Base-by-base conservation (phyloP, 2,329 filamentous ascomycete genomes). In the Magnaporthiopsis poae region DNA sequence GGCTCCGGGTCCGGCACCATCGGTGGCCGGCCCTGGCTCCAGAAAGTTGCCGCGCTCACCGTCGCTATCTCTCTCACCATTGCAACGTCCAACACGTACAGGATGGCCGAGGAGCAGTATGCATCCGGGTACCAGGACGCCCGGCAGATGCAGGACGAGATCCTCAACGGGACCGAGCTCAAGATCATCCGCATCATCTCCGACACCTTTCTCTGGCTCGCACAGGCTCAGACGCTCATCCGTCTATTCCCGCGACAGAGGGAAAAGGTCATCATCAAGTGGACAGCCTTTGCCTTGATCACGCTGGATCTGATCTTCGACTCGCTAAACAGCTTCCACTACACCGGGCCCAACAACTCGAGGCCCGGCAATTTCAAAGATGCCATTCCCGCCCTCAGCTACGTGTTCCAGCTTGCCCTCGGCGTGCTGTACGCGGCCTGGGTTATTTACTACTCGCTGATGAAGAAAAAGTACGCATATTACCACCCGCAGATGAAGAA, bases 221-320 rank as follows among this genome's bases (percentile, higher is more conserved):
- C 95, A 0, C 95, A 99, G 77, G 94, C 96, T 0, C 95, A 99
- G 79, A 99, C 95, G 0, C 79, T 99, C 67, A 98, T 98, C 71
- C 90, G 95, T 65, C 82, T 99, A 1, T 99, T 99, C 72, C 95
- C 95, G 9, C 91, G 95, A 46, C 94, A 98, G 74, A 91, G 96
- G 73, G 95, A 99, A 78, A 98, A 98, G 79, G 88, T 98, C 65
- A 91, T 98, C 71, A 99, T 99, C 79, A 98, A 98, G 79, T 99
- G 94, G 94, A 92, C 94, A 21, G 95, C 94, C 1, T 97, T 98
- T 74, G 92, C 90, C 3, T 85, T 99, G 67, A 97, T 99, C 73
- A 86, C 92, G 0, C 84, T 97, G 68, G 94, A 98, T 75, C 88
- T 94, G 61, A 87, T 93, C 13, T 99, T 99, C 76, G 93, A 90